Evolutionary conservation across 345 rosid genomes (phyloP).

Genomic region (Eucalyptus marginata): DNA sequence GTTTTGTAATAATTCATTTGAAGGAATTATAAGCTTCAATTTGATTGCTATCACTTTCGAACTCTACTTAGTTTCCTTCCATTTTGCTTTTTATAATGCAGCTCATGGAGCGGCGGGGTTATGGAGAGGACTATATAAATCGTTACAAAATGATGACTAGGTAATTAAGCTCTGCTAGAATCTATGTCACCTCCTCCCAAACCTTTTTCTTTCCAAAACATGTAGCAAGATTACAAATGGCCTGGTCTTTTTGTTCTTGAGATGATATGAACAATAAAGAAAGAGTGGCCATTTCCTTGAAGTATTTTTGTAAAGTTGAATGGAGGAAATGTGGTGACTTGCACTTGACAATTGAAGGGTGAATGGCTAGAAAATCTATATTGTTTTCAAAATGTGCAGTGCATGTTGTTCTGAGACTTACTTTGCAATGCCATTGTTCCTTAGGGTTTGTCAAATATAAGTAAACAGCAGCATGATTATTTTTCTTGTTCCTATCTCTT

Average conservation of each 20-base stretch:
- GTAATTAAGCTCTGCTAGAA: slow-evolving; percentile 9
- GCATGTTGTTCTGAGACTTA: background rate
- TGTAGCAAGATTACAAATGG: background rate
- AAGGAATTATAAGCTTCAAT: background rate
- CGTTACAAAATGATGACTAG: slow-evolving; percentile 99
- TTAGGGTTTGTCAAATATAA: background rate
- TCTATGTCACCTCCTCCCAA: background rate
- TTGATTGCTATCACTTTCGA: background rate
- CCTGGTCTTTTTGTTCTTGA: background rate
- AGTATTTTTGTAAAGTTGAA: background rate
- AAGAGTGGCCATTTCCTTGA: background rate
- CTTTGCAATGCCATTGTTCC: background rate
- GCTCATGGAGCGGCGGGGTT: slow-evolving; percentile 95
- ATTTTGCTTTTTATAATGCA: slow-evolving; percentile 5
- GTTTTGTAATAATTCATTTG: background rate
- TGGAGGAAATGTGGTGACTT: background rate
- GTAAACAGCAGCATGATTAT: background rate
- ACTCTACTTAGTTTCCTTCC: background rate
- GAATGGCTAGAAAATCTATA: background rate
- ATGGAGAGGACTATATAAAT: slow-evolving; percentile 76
- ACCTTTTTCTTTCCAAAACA: background rate
- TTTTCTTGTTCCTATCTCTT: background rate
- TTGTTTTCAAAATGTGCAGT: background rate
- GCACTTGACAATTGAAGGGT: background rate
- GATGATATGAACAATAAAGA: background rate